A percentile compares a stretch with the other conserved stretches of the same genome.
Evolutionary conservation across 2,329 filamentous ascomycete genomes (phyloP).

Genomic region (Sporothrix schenckii): DNA sequence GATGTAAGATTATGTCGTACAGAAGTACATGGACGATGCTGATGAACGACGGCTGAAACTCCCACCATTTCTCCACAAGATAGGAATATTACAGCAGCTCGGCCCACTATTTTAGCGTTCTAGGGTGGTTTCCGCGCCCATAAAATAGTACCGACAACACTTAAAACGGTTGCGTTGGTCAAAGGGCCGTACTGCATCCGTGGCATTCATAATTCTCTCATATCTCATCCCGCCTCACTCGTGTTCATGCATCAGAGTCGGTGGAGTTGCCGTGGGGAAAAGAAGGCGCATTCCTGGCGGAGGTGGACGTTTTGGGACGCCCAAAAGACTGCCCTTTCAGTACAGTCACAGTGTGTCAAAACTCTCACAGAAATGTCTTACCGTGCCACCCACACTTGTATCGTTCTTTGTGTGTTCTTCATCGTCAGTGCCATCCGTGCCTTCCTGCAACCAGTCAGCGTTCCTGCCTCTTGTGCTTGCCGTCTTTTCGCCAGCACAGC

Average conservation of each 20-base stretch:
- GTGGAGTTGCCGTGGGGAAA: conserved; percentile 14
- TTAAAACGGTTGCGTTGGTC: background rate
- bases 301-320: background rate
- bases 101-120: conserved; percentile 5
- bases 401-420: conserved; percentile 18
- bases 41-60: background rate
- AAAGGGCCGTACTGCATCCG: too few relatives aligned
- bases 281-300: conserved; percentile 18
- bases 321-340: background rate
- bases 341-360: background rate
- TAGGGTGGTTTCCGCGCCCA: background rate
- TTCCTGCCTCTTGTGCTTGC: background rate
- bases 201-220: background rate
- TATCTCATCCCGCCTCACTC: background rate
- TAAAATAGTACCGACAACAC: background rate
- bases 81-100: conserved; percentile 7
- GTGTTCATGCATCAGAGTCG: background rate
- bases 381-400: background rate
- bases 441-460: background rate
- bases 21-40: too few relatives aligned
- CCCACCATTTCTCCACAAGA: background rate
- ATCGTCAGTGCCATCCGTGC: background rate
- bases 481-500: background rate
- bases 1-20: too few relatives aligned
- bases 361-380: background rate